A percentile compares a stretch with the other conserved stretches of the same genome.
Conservation (phyloP, 2,329 filamentous ascomycete species). For the Pseudogymnoascus sp. region DNA sequence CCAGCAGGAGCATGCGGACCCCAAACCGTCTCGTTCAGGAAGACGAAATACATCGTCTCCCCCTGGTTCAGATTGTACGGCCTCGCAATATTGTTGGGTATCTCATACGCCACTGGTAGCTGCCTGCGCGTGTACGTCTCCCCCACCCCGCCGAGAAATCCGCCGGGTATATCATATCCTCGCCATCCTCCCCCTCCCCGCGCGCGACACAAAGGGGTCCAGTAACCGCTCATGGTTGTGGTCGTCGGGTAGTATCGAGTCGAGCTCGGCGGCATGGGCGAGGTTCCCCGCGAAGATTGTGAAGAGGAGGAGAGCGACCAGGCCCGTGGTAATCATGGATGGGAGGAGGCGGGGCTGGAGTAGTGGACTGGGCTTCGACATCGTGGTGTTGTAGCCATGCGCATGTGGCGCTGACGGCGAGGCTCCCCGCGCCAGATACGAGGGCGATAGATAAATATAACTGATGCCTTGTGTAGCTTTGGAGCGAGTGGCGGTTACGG, state of each 20-base stretch:
- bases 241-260: constrained; percentile 37
- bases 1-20: constrained; percentile 34
- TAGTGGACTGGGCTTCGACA: constrained; percentile 52
- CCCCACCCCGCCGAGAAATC: neutral
- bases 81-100: constrained; percentile 57
- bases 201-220: constrained; percentile 17
- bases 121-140: neutral
- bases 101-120: neutral
- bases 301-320: constrained; percentile 56
- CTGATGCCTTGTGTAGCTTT: neutral
- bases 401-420: neutral
- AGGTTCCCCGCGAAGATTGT: constrained; percentile 52
- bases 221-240: constrained; percentile 42
- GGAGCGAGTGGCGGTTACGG: neutral
- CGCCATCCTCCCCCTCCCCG: constrained; percentile 25
- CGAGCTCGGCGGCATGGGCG: constrained; percentile 55
- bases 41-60: constrained; percentile 56
- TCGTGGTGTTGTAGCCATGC: constrained; percentile 19
- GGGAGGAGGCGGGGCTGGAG: constrained; percentile 69
- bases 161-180: constrained; percentile 21
- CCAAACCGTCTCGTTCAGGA: constrained; percentile 50
- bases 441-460: neutral
- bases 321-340: constrained; percentile 54
- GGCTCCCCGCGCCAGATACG: constrained; percentile 4
- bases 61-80: constrained; percentile 57